A percentile compares a stretch with the other conserved stretches of the same genome.
These are phyloP conservation scores for Penicillium paradoxum DNA, from an alignment of 495 filamentous ascomycete genomes.

Conservation along the genomic window DNA sequence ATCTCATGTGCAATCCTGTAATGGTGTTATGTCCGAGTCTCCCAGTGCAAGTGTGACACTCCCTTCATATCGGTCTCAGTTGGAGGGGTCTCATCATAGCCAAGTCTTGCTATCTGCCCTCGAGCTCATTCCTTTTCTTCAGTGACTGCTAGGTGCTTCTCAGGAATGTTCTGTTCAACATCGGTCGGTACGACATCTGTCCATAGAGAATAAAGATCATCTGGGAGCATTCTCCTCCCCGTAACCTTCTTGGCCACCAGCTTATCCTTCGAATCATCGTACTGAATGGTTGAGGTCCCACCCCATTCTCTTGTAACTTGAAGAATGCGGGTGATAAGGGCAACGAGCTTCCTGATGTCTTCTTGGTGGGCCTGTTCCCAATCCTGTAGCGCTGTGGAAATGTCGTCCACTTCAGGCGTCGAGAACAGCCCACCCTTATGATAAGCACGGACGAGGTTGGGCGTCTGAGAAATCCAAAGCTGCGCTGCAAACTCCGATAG, in stretches of 20 bases:
- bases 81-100: no score
- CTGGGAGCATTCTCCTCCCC: slow-evolving; percentile 30
- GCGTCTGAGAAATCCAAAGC: slow-evolving; percentile 49
- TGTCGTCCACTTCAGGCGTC: slow-evolving; percentile 33
- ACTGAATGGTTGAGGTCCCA: slow-evolving; percentile 29
- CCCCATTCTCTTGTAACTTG: slow-evolving; percentile 22
- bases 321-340: slow-evolving; percentile 35
- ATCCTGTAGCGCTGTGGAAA: slow-evolving; percentile 24
- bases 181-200: background rate
- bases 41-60: no score
- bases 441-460: slow-evolving; percentile 45
- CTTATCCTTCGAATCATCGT: slow-evolving; percentile 24
- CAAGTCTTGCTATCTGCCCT: no score
- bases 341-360: slow-evolving; percentile 29
- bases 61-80: no score
- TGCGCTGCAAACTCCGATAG: slow-evolving; percentile 38
- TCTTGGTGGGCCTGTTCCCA: slow-evolving; percentile 38
- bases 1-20: no score
- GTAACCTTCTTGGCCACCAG: slow-evolving; percentile 22
- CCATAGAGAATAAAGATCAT: slow-evolving; percentile 20
- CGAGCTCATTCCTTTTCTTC: no score
- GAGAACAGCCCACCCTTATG: slow-evolving; percentile 39
- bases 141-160: no score
- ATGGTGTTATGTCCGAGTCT: no score
- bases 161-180: no score